These are phyloP conservation scores for Corallochytrium limacisporum DNA, from an alignment of 78 protist species.

Conservation along the genomic window DNA sequence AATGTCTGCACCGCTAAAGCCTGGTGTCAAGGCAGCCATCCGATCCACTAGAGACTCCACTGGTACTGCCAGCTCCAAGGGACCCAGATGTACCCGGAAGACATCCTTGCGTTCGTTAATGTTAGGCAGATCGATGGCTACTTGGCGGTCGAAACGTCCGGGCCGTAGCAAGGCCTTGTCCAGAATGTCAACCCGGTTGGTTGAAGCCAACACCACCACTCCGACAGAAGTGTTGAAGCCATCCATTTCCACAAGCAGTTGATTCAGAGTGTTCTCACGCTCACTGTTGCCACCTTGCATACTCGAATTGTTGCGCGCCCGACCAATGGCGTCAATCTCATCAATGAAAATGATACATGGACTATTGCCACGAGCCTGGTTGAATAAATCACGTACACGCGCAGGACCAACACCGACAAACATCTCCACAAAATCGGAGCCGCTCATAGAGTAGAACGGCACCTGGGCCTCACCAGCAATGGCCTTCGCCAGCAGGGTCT, in stretches of 20 bases:
- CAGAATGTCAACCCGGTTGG: constrained; percentile 77
- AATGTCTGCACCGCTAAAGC: constrained; percentile 92
- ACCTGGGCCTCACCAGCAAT: constrained; percentile 87
- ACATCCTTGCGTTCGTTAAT: constrained; percentile 62
- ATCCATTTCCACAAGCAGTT: constrained; percentile 95
- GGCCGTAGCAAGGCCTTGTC: constrained; percentile 92
- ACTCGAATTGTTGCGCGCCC: not conserved
- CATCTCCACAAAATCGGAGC: constrained; percentile 89
- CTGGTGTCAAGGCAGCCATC: constrained; percentile 59
- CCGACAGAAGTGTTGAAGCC: constrained; percentile 53
- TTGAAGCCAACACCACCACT: constrained; percentile 85
- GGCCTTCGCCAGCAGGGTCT: constrained; percentile 72
- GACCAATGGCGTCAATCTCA: constrained; percentile 81
- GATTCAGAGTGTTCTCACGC: constrained; percentile 93
- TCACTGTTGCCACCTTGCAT: constrained; percentile 60
- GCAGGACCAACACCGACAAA: constrained; percentile 91
- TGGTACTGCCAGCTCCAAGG: constrained; percentile 3
- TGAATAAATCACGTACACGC: constrained; percentile 44
- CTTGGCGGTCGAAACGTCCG: constrained; percentile 89
- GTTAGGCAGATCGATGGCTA: constrained; percentile 78
- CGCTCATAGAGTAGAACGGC: constrained; percentile 78
- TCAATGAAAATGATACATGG: constrained; percentile 86
- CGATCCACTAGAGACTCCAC: constrained; percentile 10
- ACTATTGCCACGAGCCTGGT: constrained; percentile 59
- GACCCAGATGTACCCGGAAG: constrained; percentile 73